phyloP scores from a whole-genome alignment of 352 stramenopile species.

The Globisporangium cystogenes region DNA sequence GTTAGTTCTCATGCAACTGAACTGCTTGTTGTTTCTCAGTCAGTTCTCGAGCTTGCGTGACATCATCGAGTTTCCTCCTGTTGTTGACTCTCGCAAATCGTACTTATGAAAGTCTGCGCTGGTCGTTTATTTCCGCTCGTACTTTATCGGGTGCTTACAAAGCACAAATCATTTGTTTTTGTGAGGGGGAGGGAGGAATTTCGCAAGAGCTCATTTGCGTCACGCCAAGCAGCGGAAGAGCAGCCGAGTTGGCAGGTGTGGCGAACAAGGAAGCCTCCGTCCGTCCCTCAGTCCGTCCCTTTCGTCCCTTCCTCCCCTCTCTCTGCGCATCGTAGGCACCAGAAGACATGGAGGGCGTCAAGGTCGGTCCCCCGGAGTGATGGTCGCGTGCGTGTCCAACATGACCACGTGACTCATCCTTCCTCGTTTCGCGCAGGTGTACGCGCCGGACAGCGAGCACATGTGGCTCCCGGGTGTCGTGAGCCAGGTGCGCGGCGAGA shows the following conservation, averaged over 20 bases:
- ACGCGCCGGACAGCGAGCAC: slow-evolving; percentile 64
- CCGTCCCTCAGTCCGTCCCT: too few relatives aligned
- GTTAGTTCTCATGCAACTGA: too few relatives aligned
- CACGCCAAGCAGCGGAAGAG: too few relatives aligned
- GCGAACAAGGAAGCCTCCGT: too few relatives aligned
- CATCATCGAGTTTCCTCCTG: too few relatives aligned
- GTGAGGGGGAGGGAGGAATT: not conserved
- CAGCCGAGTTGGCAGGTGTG: too few relatives aligned
- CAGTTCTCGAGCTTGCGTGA: too few relatives aligned
- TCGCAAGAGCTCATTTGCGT: not conserved
- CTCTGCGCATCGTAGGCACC: too few relatives aligned
- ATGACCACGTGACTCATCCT: not conserved
- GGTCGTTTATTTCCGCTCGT: not conserved
- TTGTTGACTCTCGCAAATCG: too few relatives aligned
- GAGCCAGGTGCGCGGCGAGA: slow-evolving; percentile 38
- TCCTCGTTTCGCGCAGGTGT: slow-evolving; percentile 42
- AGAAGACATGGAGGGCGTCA: slow-evolving; percentile 47
- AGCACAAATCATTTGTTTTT: not conserved
- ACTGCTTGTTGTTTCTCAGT: too few relatives aligned
- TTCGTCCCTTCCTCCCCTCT: too few relatives aligned
- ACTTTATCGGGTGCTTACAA: not conserved
- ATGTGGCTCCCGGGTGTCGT: slow-evolving; percentile 80
- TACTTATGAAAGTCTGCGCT: not conserved
- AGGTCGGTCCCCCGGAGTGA: slow-evolving; percentile 6
- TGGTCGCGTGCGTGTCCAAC: not conserved